phyloP scores from a whole-genome alignment of 495 filamentous ascomycete genomes.

The Neurospora terricola region DNA sequence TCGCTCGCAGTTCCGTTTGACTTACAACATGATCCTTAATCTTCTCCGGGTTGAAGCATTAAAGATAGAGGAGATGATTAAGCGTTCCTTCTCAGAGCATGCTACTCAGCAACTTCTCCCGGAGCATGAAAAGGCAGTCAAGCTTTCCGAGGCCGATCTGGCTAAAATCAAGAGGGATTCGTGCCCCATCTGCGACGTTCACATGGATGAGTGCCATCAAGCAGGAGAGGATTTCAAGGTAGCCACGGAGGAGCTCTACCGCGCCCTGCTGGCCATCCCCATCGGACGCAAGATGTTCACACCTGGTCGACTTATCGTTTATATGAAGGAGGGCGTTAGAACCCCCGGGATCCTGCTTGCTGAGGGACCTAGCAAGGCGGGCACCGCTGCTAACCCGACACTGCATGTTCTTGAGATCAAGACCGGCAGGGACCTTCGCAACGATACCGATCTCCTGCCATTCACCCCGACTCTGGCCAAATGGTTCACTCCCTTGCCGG shows the following conservation, averaged over 20 bases:
- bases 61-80: slow-evolving; percentile 99
- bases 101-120: slow-evolving; percentile 93
- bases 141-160: slow-evolving; percentile 84
- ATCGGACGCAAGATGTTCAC: slow-evolving; percentile 71
- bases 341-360: slow-evolving; percentile 70
- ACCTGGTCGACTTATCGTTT: slow-evolving; percentile 62
- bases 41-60: slow-evolving; percentile 89
- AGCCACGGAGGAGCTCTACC: slow-evolving; percentile 63
- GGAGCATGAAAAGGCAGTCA: slow-evolving; percentile 88
- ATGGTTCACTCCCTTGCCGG: slow-evolving; percentile 51
- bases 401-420: slow-evolving; percentile 71
- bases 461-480: slow-evolving; percentile 58
- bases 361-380: slow-evolving; percentile 51
- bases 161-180: slow-evolving; percentile 79
- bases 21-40: slow-evolving; percentile 99
- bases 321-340: slow-evolving; percentile 59
- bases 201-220: slow-evolving; percentile 68
- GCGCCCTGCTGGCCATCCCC: slow-evolving; percentile 59
- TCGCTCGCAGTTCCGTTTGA: slow-evolving; percentile 89
- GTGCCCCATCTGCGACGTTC: slow-evolving; percentile 71
- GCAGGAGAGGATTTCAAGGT: slow-evolving; percentile 68
- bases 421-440: slow-evolving; percentile 48
- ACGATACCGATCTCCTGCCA: slow-evolving; percentile 69
- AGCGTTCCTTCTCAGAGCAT: slow-evolving; percentile 96
- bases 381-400: slow-evolving; percentile 47